These are phyloP conservation scores for Xylariaceae sp. DNA, from an alignment of 2,329 filamentous ascomycete species.

Conservation along the genomic window DNA sequence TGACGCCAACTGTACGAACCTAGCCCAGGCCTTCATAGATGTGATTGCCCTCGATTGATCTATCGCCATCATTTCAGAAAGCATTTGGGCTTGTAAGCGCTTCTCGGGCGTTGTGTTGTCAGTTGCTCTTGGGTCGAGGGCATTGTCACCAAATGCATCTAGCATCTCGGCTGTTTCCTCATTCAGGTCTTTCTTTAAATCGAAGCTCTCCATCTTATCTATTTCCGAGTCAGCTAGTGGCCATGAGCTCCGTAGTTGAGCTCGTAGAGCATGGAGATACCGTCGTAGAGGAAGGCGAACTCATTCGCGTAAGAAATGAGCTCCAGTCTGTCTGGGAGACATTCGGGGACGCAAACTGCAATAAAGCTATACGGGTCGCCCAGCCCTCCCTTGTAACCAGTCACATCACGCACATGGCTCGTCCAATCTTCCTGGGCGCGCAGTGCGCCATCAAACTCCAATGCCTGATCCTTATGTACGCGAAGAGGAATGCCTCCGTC, in stretches of 20 bases:
- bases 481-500: constrained; percentile 27
- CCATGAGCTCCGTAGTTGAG: constrained; percentile 8
- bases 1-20: constrained; percentile 19
- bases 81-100: constrained; percentile 24
- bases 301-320: constrained; percentile 40
- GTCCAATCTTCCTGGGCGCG: constrained; percentile 37
- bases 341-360: constrained; percentile 35
- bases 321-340: constrained; percentile 38
- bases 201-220: constrained; percentile 21
- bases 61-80: constrained; percentile 30
- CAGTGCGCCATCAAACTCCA: constrained; percentile 29
- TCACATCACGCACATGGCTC: constrained; percentile 27
- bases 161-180: constrained; percentile 20
- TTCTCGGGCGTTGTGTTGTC: constrained; percentile 18
- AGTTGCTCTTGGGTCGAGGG: constrained; percentile 14
- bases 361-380: constrained; percentile 32
- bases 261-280: constrained; percentile 8
- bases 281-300: constrained; percentile 40
- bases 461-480: constrained; percentile 19
- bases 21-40: constrained; percentile 29
- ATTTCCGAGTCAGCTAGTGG: neutral
- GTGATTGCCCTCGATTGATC: constrained; percentile 23
- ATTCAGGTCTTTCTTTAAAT: constrained; percentile 16
- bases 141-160: constrained; percentile 19
- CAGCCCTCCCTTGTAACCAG: constrained; percentile 30